Evolutionary conservation across 192 early-diverging fungal genomes (phyloP).

Genomic region (Backusella sp.): DNA sequence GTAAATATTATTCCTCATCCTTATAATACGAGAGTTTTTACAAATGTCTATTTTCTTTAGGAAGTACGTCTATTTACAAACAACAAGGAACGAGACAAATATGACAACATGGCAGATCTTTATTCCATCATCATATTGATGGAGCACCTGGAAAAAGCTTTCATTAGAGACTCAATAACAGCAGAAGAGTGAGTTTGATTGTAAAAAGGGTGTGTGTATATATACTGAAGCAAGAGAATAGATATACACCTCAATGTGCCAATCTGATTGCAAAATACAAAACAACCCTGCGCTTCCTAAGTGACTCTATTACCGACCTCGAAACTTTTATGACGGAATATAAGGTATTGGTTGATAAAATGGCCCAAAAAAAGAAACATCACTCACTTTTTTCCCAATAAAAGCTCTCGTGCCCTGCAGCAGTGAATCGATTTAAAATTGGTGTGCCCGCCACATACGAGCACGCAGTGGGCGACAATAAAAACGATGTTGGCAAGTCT

Average conservation of each 20-base stretch:
- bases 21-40: not conserved
- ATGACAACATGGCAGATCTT: constrained; percentile 90
- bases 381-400: not conserved
- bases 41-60: constrained; percentile 25
- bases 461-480: constrained; percentile 62
- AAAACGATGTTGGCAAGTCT: constrained; percentile 50
- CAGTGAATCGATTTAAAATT: constrained; percentile 83
- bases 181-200: constrained; percentile 62
- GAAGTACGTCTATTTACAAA: constrained; percentile 80
- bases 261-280: constrained; percentile 93
- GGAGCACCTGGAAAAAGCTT: constrained; percentile 91
- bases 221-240: constrained; percentile 22
- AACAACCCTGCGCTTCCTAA: constrained; percentile 69
- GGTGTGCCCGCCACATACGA: constrained; percentile 96
- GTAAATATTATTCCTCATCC: not conserved
- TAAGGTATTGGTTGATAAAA: constrained; percentile 44
- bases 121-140: constrained; percentile 90
- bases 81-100: constrained; percentile 84
- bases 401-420: constrained; percentile 82
- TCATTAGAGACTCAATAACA: constrained; percentile 83
- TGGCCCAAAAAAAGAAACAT: not conserved
- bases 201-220: not conserved
- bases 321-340: constrained; percentile 78
- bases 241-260: constrained; percentile 86
- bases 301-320: constrained; percentile 63